phyloP scores from a whole-genome alignment of 305 asterid species.

The Solanum hybrid region DNA sequence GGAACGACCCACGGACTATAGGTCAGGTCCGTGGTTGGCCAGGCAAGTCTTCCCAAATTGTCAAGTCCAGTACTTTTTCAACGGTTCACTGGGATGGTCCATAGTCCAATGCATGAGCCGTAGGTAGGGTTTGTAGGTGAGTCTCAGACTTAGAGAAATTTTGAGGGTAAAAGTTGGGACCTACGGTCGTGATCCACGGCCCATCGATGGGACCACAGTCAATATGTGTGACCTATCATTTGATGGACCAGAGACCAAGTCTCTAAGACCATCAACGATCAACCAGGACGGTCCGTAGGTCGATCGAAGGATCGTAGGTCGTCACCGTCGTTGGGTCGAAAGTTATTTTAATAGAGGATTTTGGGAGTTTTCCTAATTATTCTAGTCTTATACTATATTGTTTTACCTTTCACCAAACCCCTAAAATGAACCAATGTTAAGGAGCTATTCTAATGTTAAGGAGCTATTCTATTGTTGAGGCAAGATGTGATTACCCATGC shows the following conservation, averaged over 20 bases:
- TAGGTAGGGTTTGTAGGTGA: background rate
- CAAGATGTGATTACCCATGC: too few relatives aligned
- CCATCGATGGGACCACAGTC: background rate
- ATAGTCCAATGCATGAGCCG: background rate
- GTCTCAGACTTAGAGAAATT: background rate
- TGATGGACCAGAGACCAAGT: background rate
- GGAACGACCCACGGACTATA: too few relatives aligned
- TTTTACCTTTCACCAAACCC: background rate
- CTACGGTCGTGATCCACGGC: background rate
- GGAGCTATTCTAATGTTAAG: too few relatives aligned
- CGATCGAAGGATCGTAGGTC: background rate
- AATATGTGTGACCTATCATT: background rate
- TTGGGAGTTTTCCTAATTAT: background rate
- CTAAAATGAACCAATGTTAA: background rate
- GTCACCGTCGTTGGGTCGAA: background rate
- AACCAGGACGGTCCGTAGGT: background rate
- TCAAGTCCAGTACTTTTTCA: too few relatives aligned
- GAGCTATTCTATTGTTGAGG: too few relatives aligned
- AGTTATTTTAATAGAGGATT: background rate
- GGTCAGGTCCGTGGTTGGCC: too few relatives aligned
- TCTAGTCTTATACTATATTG: background rate
- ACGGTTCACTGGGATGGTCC: too few relatives aligned
- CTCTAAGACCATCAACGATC: background rate
- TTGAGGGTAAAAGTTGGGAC: background rate
- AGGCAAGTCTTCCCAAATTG: too few relatives aligned